A percentile compares a stretch with the other conserved stretches of the same genome.
These are phyloP conservation scores for Globisporangium carolinianum DNA, from an alignment of 352 stramenopile species.

Conservation along the genomic window DNA sequence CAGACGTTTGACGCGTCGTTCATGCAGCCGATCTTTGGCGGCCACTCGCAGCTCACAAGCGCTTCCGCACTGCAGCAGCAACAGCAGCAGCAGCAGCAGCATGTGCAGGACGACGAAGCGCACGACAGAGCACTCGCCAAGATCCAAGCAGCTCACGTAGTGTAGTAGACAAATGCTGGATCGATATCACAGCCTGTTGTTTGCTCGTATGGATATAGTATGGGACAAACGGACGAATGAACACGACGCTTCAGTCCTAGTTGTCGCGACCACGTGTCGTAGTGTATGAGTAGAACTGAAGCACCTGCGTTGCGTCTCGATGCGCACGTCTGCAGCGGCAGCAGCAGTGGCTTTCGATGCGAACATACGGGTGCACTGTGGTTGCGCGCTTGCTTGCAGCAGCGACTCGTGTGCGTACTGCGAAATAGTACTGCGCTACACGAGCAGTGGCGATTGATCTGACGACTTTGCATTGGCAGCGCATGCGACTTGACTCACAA, in stretches of 20 bases:
- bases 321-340: background rate
- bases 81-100: constrained; percentile 12
- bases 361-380: background rate
- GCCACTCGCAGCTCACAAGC: constrained; percentile 21
- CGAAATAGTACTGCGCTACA: background rate
- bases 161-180: background rate
- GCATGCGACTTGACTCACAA: no score
- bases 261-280: background rate
- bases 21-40: constrained; percentile 80
- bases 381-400: background rate
- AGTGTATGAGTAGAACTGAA: background rate
- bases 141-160: background rate
- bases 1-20: constrained; percentile 70
- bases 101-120: background rate
- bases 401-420: no score
- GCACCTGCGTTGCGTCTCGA: background rate
- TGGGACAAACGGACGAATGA: background rate
- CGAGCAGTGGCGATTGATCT: background rate
- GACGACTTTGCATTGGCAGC: no score
- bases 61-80: constrained; percentile 6
- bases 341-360: background rate
- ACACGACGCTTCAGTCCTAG: background rate
- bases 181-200: no score
- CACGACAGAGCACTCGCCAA: background rate
- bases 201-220: no score